Base-by-base conservation (phyloP, 345 rosid species). In the Hibiscus tridactylites region DNA sequence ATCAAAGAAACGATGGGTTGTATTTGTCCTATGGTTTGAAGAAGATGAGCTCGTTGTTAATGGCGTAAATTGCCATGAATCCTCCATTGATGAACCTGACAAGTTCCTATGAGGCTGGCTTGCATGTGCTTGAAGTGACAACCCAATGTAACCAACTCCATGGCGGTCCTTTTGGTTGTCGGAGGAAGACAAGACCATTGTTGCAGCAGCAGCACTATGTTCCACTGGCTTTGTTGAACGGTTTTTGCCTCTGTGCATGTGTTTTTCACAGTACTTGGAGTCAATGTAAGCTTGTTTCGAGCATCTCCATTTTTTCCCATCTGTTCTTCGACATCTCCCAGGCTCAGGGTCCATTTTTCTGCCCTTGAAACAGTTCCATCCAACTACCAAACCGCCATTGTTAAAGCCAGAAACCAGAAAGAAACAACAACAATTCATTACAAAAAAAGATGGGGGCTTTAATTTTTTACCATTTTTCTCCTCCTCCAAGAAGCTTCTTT, bases 241-340 rank as follows among this genome's bases (percentile, higher is more conserved):
- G 81, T 88, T 86, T 76, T 84, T 91, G 76, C 98, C 98, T 85
- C 98, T 89, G 54, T 91, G 97, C 98, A 93, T 93, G 85, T 93
- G 98, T 76, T 84, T 87, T 39, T 91, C 98, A 80, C 98, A 93
- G 82, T 93, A 93, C 64, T 93, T 93, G 8, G 98, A 93, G 83
- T 80, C 84, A 0, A 86, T 86, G 74, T 88, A 83, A 54, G 91
- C 96, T 75, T 88, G 90, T 72, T 90, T 91, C 3, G 95, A 89
- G 83, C 97, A 91, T 84, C 97, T 86, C 97, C 97, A 91, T 77
- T 91, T 91, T 85, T 91, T 91, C 9, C 97, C 97, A 66, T 91
- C 97, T 0, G 94, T 88, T 79, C 97, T 89, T 71, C 90, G 80
- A 60, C 97, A 91, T 71, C 97, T 81, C 50, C 91, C 92, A 2